phyloP scores from a whole-genome alignment of 495 filamentous ascomycete species.

The Podospora pseudopauciseta region DNA sequence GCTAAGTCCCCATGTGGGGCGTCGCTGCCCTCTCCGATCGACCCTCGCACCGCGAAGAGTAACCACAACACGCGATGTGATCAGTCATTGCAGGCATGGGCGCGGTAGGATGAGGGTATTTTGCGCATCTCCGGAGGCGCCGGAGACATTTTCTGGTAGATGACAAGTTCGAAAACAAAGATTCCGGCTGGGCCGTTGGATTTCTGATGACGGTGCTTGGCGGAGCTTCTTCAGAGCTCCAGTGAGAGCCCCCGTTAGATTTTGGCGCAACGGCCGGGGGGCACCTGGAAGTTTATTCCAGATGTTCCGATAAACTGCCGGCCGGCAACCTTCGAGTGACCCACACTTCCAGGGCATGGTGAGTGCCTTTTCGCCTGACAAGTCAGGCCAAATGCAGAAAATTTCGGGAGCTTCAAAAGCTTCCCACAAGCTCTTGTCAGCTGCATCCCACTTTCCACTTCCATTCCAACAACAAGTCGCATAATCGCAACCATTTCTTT shows the following conservation, averaged over 20 bases:
- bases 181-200: neutral
- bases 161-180: neutral
- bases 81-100: constrained; percentile 6
- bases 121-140: constrained; percentile 3
- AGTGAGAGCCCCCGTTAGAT: neutral
- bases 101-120: neutral
- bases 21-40: neutral
- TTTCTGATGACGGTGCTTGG: neutral
- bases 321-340: neutral
- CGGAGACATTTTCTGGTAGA: neutral
- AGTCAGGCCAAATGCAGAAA: neutral
- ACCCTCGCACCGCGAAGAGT: neutral
- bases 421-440: neutral
- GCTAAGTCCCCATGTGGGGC: constrained; percentile 18
- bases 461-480: neutral
- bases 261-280: neutral
- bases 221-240: neutral
- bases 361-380: constrained; percentile 1
- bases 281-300: neutral
- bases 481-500: neutral
- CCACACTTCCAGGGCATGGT: constrained; percentile 1
- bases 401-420: constrained; percentile 7
- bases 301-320: neutral
- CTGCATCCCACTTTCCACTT: constrained; percentile 1
- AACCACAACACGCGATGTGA: neutral